Conservation (phyloP, 2,329 filamentous ascomycete species). For the Fusarium solani-melongenae region DNA sequence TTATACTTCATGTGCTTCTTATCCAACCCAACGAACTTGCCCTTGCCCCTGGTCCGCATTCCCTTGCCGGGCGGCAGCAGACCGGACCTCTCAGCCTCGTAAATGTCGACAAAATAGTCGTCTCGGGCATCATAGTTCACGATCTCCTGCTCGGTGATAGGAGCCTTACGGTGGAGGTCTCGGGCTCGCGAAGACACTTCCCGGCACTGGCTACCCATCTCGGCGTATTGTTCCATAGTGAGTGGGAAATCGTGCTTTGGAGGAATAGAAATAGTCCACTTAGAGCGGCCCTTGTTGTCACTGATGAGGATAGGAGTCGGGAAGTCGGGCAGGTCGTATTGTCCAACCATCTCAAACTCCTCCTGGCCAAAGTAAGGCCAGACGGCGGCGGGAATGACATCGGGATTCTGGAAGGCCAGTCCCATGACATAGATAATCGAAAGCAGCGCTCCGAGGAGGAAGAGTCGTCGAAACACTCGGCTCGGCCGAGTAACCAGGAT, state of each 20-base stretch:
- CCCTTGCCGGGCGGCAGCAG: slow-evolving; percentile 60
- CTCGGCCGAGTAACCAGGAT: slow-evolving; percentile 61
- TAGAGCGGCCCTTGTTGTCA: slow-evolving; percentile 71
- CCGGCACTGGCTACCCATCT: slow-evolving; percentile 75
- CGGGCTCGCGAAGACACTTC: slow-evolving; percentile 71
- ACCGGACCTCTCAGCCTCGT: slow-evolving; percentile 74
- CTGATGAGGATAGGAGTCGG: slow-evolving; percentile 78
- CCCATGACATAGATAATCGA: slow-evolving; percentile 62
- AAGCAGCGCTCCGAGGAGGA: slow-evolving; percentile 64
- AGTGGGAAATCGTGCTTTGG: slow-evolving; percentile 74
- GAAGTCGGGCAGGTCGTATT: slow-evolving; percentile 74
- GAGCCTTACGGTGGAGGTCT: slow-evolving; percentile 53
- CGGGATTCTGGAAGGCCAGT: slow-evolving; percentile 43
- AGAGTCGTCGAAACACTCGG: slow-evolving; percentile 65
- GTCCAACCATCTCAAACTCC: slow-evolving; percentile 74
- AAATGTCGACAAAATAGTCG: slow-evolving; percentile 78
- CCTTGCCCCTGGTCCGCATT: slow-evolving; percentile 53
- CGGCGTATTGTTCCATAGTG: slow-evolving; percentile 71
- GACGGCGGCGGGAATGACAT: slow-evolving; percentile 42
- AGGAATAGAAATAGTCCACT: slow-evolving; percentile 87
- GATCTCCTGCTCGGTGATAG: slow-evolving; percentile 57
- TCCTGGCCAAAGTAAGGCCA: slow-evolving; percentile 59
- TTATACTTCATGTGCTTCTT: slow-evolving; percentile 57
- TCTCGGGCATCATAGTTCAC: slow-evolving; percentile 71
- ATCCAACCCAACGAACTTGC: slow-evolving; percentile 61